Base-by-base conservation (phyloP, 148 eudicot species). In the Chenopodium album region DNA sequence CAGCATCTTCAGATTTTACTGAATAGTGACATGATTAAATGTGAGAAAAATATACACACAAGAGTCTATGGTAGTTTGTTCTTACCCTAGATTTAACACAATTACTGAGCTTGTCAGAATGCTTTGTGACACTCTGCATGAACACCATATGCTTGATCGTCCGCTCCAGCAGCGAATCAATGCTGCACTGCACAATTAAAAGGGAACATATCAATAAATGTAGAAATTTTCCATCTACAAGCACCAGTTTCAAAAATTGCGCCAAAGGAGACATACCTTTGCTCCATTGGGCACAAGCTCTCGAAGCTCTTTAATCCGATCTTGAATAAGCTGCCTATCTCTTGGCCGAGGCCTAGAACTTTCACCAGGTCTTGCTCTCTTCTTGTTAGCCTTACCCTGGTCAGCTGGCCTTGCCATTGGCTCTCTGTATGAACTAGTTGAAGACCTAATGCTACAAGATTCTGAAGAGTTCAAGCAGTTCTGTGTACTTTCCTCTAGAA, bases 271-370 rank as follows among this genome's bases (percentile, higher is more conserved):
- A 7, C 72, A 82, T 85, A 95, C 98, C 92, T 95, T 95, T 76
- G 97, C 88, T 87, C 98, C 98, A 81, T 85, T 93, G 46, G 98
- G 96, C 75, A 95, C 95, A 70, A 95, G 93, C 48, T 93, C 93
- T 19, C 98, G 88, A 52, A 93, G 86, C 84, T 95, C 96, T 84
- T 91, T 95, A 79, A 95, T 90, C 20, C 98, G 97, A 85, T 95
- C 97, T 87, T 95, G 97, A 84, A 95, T 93, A 82, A 95, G 84
- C 77, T 95, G 98, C 76, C 98, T 91, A 81, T 95, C 98, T 88
- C 98, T 92, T 68, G 98, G 98, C 83, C 98, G 90, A 48, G 98
- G 98, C 67, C 97, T 90, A 47, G 88, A 79, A 86, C 86, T 95
- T 86, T 95, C 98, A 76, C 94, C 94, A 50, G 93, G 94, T 81